Conservation (phyloP, 1,284 basidiomycete species). For the Earliella scabrosa region DNA sequence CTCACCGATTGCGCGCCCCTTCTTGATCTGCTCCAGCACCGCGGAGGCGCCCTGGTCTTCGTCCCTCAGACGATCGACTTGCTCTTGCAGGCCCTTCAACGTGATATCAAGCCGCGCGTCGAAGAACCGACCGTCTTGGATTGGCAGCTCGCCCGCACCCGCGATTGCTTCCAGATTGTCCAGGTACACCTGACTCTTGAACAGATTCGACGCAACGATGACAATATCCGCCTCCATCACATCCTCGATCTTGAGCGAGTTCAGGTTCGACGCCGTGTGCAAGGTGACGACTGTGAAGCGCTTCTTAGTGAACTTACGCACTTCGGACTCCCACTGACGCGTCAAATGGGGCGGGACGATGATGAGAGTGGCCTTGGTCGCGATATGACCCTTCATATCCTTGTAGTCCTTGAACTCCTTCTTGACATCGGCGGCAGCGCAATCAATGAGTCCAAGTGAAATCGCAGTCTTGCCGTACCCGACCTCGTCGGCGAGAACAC, state of each 20-base stretch:
- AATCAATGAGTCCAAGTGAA: constrained; percentile 86
- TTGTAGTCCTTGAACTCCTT: constrained; percentile 52
- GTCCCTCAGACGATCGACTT: constrained; percentile 66
- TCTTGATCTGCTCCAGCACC: constrained; percentile 65
- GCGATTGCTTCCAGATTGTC: constrained; percentile 76
- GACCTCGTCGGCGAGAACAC: constrained; percentile 94
- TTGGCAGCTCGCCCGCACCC: constrained; percentile 66
- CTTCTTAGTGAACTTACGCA: constrained; percentile 78
- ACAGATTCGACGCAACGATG: constrained; percentile 86
- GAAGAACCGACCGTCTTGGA: constrained; percentile 85
- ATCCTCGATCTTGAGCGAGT: constrained; percentile 75
- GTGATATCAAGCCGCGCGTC: constrained; percentile 74
- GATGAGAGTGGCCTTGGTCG: constrained; percentile 80
- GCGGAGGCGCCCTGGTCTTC: constrained; percentile 58
- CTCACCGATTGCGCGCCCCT: constrained; percentile 62
- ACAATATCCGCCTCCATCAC: constrained; percentile 87
- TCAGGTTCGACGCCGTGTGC: constrained; percentile 75
- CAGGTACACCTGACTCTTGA: constrained; percentile 79
- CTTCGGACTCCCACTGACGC: constrained; percentile 89
- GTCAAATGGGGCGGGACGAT: constrained; percentile 91
- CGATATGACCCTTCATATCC: constrained; percentile 69
- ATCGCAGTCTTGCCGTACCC: constrained; percentile 98
- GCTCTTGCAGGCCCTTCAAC: constrained; percentile 59
- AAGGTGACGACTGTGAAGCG: constrained; percentile 74
- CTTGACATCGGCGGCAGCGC: constrained; percentile 59